phyloP scores from a whole-genome alignment of 768 basidiomycete genomes.

The Lactifluus pinguis region DNA sequence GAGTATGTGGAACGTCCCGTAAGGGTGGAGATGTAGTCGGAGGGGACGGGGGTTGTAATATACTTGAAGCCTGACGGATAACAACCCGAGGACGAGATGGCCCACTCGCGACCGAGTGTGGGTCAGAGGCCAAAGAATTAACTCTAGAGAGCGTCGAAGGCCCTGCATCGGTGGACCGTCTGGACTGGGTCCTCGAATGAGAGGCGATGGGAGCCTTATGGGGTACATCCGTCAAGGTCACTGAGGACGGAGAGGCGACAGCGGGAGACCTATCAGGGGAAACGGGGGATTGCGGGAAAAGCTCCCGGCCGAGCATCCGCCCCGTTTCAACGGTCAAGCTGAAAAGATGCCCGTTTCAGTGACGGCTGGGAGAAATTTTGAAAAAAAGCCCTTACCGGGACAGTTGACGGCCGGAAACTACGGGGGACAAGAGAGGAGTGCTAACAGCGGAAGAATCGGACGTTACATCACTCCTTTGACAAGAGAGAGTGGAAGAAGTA shows the following conservation, averaged over 20 bases:
- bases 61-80: slow-evolving; percentile 17
- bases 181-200: slow-evolving; percentile 10
- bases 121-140: background rate
- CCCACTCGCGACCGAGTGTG: slow-evolving; percentile 1
- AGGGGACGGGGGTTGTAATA: slow-evolving; percentile 5
- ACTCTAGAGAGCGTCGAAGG: background rate
- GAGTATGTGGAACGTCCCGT: slow-evolving; percentile 6
- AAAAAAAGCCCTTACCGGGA: slow-evolving; percentile 9
- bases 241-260: slow-evolving; percentile 16
- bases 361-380: background rate
- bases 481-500: slow-evolving; percentile 49
- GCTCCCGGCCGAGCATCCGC: slow-evolving; percentile 10
- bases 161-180: slow-evolving; percentile 13
- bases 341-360: background rate
- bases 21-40: slow-evolving; percentile 7
- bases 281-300: background rate
- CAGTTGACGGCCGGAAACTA: background rate
- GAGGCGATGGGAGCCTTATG: background rate
- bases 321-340: slow-evolving; percentile 18
- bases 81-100: slow-evolving; percentile 9
- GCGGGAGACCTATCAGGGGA: slow-evolving; percentile 3
- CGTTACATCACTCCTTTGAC: slow-evolving; percentile 21
- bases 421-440: slow-evolving; percentile 12
- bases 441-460: slow-evolving; percentile 12
- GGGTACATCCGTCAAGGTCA: slow-evolving; percentile 10